These are phyloP conservation scores for Inonotus hispidus DNA, from an alignment of 1,284 basidiomycete species.

Conservation along the genomic window DNA sequence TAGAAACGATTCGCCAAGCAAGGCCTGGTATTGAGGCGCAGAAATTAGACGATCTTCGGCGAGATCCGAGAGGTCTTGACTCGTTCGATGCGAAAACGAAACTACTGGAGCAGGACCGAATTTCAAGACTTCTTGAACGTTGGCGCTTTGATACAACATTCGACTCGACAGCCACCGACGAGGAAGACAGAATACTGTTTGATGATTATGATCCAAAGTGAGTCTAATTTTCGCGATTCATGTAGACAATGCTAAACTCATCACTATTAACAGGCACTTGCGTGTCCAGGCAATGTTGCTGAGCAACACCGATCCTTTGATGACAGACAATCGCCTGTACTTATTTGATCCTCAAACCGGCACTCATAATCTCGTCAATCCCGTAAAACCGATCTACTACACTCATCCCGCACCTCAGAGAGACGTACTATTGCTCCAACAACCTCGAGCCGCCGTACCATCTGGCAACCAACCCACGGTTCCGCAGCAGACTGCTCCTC, in stretches of 20 bases:
- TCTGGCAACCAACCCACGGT: conserved; percentile 5
- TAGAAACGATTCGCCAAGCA: background rate
- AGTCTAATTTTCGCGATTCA: conserved; percentile 23
- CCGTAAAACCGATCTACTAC: conserved; percentile 26
- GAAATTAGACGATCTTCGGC: background rate
- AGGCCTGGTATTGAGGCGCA: background rate
- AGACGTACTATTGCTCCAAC: background rate
- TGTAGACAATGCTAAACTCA: background rate
- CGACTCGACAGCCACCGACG: conserved; percentile 59
- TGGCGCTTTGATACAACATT: conserved; percentile 66
- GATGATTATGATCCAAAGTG: conserved; percentile 67
- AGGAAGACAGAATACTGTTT: conserved; percentile 59
- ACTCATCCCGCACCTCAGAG: background rate
- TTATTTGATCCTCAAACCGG: conserved; percentile 33
- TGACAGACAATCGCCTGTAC: conserved; percentile 40
- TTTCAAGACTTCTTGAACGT: conserved; percentile 46
- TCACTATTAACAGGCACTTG: conserved; percentile 40
- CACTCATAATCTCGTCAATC: conserved; percentile 30
- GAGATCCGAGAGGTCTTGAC: background rate
- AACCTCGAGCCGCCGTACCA: conserved; percentile 11
- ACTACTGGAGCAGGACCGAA: conserved; percentile 32
- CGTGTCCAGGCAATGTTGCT: conserved; percentile 52
- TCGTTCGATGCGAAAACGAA: conserved; percentile 34
- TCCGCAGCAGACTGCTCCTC: conserved; percentile 12
- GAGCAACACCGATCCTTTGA: conserved; percentile 40